Evolutionary conservation across 2,329 filamentous ascomycete species (phyloP).

Genomic region (Paraphoma sp.): DNA sequence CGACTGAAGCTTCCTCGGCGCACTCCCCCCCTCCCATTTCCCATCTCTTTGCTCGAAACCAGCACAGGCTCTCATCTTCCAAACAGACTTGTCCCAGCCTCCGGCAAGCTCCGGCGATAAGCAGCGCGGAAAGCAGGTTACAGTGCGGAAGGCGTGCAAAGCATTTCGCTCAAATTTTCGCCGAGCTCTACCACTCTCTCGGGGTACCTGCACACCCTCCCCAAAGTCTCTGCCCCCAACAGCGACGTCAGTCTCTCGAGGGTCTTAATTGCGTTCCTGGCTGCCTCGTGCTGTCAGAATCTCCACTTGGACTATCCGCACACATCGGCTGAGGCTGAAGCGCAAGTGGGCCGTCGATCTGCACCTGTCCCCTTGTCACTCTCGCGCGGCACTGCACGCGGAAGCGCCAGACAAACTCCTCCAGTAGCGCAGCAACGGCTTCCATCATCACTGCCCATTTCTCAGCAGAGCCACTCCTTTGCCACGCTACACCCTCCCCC

Average conservation of each 20-base stretch:
- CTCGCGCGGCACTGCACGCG: conserved; percentile 35
- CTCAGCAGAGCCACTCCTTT: conserved; percentile 21
- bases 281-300: conserved; percentile 35
- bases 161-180: conserved; percentile 36
- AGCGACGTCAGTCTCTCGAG: conserved; percentile 28
- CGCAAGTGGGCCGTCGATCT: conserved; percentile 43
- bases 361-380: conserved; percentile 42
- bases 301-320: conserved; percentile 45
- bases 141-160: conserved; percentile 33
- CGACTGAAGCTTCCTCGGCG: conserved; percentile 21
- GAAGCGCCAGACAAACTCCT: conserved; percentile 36
- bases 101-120: conserved; percentile 35
- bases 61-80: conserved; percentile 1
- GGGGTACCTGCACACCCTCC: conserved; percentile 20
- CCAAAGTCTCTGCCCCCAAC: conserved; percentile 18
- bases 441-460: conserved; percentile 21
- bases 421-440: conserved; percentile 19
- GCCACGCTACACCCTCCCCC: conserved; percentile 20
- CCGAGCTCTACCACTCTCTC: conserved; percentile 24
- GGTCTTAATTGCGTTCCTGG: conserved; percentile 25
- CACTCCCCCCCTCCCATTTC: conserved; percentile 16
- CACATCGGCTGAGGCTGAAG: conserved; percentile 47
- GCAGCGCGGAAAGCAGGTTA: conserved; percentile 28
- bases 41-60: conserved; percentile 6
- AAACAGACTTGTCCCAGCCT: conserved; percentile 2